phyloP scores from a whole-genome alignment of 2,329 filamentous ascomycete species.

The Fusarium sp. region DNA sequence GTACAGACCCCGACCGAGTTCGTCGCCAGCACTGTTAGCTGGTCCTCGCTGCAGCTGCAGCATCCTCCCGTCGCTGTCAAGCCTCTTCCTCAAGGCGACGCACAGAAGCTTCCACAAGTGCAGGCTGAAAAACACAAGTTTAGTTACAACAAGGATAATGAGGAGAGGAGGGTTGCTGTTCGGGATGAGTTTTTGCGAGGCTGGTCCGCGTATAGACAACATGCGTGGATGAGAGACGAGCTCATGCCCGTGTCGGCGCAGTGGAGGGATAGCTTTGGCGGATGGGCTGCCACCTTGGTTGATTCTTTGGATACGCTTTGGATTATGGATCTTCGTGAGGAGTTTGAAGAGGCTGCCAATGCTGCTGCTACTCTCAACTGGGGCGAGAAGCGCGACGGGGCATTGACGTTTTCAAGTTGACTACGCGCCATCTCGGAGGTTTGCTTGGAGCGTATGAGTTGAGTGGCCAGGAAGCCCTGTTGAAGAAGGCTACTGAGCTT shows the following conservation, averaged over 20 bases:
- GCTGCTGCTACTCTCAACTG: conserved; percentile 65
- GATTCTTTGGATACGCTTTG: conserved; percentile 72
- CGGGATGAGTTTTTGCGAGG: conserved; percentile 56
- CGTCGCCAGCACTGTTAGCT: conserved; percentile 47
- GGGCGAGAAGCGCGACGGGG: conserved; percentile 55
- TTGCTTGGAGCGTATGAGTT: conserved; percentile 65
- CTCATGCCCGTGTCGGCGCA: conserved; percentile 61
- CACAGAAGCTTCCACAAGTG: conserved; percentile 44
- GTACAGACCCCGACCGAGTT: conserved; percentile 19
- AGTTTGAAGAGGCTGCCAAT: conserved; percentile 66
- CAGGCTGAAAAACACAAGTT: conserved; percentile 47
- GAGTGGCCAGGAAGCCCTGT: conserved; percentile 57
- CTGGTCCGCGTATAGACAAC: conserved; percentile 64
- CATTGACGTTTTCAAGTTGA: conserved; percentile 68
- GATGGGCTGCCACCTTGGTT: conserved; percentile 70
- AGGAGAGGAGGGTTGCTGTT: conserved; percentile 53
- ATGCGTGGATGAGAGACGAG: conserved; percentile 67
- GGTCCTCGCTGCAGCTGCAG: conserved; percentile 44
- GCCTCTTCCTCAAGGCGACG: conserved; percentile 45
- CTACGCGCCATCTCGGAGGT: conserved; percentile 65
- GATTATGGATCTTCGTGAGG: conserved; percentile 71
- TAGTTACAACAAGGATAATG: conserved; percentile 20
- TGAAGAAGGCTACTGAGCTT: conserved; percentile 63
- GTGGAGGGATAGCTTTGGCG: conserved; percentile 62
- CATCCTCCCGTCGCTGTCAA: conserved; percentile 49